These are phyloP conservation scores for Rhytidhysteron rufulum DNA, from an alignment of 2,329 filamentous ascomycete species.

Conservation along the genomic window DNA sequence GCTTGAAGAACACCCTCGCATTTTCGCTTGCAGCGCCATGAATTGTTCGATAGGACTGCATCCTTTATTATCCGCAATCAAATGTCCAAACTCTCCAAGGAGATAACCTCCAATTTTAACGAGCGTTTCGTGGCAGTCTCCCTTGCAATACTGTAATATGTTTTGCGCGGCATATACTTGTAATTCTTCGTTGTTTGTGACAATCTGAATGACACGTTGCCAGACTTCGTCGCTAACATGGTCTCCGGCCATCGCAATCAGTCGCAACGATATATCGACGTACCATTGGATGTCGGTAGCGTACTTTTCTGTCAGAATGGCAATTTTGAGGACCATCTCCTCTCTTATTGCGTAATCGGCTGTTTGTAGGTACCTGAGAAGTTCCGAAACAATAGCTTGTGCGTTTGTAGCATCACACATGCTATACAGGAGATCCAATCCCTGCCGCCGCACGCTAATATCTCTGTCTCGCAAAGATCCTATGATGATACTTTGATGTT, in stretches of 20 bases:
- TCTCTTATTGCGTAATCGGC: constrained; percentile 97
- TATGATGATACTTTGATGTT: constrained; percentile 94
- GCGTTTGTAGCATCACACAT: constrained; percentile 99
- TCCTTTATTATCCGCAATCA: constrained; percentile 86
- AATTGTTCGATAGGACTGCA: constrained; percentile 98
- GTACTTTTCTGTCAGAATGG: constrained; percentile 97
- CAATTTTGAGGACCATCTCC: constrained; percentile 99
- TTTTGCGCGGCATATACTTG: constrained; percentile 96
- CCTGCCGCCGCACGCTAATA: constrained; percentile 94
- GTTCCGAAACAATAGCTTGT: constrained; percentile 85
- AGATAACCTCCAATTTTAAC: constrained; percentile 98
- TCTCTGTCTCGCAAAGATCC: constrained; percentile 91
- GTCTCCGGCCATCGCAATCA: constrained; percentile 95
- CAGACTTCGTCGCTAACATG: constrained; percentile 99
- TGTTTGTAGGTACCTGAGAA: constrained; percentile 90
- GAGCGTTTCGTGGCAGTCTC: constrained; percentile 92
- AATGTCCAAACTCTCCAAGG: constrained; percentile 91
- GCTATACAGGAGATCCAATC: constrained; percentile 94
- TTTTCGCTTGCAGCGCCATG: constrained; percentile 84
- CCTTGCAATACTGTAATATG: constrained; percentile 87
- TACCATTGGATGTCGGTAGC: constrained; percentile 99
- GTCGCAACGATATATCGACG: constrained; percentile 89
- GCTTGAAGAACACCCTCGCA: constrained; percentile 80
- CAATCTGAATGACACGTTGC: constrained; percentile 98
- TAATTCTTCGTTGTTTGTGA: constrained; percentile 97